These are phyloP conservation scores for Mimosa pudica DNA, from an alignment of 306 rosid genomes.

Conservation along the genomic window DNA sequence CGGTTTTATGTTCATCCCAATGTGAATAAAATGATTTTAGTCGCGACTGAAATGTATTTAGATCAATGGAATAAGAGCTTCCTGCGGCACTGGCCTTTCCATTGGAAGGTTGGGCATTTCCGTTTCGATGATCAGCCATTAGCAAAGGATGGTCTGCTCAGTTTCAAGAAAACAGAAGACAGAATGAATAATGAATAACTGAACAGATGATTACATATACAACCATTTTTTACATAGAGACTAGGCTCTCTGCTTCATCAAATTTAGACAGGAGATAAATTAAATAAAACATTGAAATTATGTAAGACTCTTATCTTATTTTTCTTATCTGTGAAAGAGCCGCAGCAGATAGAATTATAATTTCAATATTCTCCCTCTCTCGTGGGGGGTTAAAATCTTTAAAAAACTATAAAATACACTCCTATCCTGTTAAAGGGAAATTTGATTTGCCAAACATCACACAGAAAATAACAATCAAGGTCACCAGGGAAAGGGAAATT, in stretches of 20 bases:
- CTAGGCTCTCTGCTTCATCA: not conserved
- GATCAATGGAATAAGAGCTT: conserved; percentile 51
- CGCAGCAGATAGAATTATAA: not conserved
- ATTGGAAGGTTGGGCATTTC: conserved; percentile 46
- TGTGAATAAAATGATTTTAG: conserved; percentile 53
- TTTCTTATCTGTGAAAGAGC: conserved; percentile 17
- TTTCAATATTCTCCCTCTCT: not conserved
- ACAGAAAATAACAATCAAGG: not conserved
- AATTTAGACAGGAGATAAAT: not conserved
- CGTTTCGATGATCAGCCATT: conserved; percentile 69
- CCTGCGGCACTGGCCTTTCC: conserved; percentile 50
- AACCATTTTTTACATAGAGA: not conserved
- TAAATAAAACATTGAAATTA: not conserved
- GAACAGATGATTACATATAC: not conserved
- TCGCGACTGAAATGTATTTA: conserved; percentile 45
- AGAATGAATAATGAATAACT: not conserved
- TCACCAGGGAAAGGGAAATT: not conserved
- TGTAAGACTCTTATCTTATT: not conserved
- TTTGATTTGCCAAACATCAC: not conserved
- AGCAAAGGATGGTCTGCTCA: not conserved
- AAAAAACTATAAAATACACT: not conserved
- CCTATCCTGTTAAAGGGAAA: not conserved
- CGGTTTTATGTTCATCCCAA: conserved; percentile 53
- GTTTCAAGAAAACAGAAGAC: conserved; percentile 24
- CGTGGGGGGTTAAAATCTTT: not conserved